Evolutionary conservation across 805 yeast genomes (phyloP).

Genomic region (Tetrapisispora pingtungensis): DNA sequence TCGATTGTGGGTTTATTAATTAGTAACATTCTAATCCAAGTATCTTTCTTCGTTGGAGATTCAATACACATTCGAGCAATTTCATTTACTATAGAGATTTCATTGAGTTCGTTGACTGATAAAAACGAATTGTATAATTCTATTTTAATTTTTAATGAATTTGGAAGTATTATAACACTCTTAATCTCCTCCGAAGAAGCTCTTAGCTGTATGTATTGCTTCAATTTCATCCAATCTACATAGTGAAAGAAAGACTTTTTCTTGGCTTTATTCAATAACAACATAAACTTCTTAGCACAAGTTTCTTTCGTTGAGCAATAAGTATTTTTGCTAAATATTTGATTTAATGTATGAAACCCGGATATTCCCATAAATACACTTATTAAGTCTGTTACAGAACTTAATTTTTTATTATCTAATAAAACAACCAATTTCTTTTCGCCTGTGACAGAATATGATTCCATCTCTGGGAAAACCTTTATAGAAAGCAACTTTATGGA

Average conservation of each 20-base stretch:
- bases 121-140: conserved; percentile 32
- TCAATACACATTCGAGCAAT: conserved; percentile 39
- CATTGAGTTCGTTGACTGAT: conserved; percentile 12
- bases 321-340: conserved; percentile 29
- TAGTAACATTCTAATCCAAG: conserved; percentile 42
- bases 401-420: conserved; percentile 21
- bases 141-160: conserved; percentile 38
- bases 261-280: conserved; percentile 12
- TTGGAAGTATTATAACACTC: conserved; percentile 33
- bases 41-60: conserved; percentile 38
- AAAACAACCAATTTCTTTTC: conserved; percentile 19
- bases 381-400: conserved; percentile 32
- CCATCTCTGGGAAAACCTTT: conserved; percentile 20
- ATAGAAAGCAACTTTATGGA: conserved; percentile 23
- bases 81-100: conserved; percentile 22
- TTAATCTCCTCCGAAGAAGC: conserved; percentile 17
- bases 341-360: conserved; percentile 35
- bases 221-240: conserved; percentile 17
- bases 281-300: conserved; percentile 21
- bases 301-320: conserved; percentile 18
- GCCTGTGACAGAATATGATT: conserved; percentile 12
- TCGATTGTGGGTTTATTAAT: conserved; percentile 28
- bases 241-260: conserved; percentile 7
- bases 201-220: conserved; percentile 16
- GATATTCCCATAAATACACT: conserved; percentile 39